Evolutionary conservation across 2,329 filamentous ascomycete species (phyloP), one percentile per base, ranked within the genome.

Genomic region (Mycogone perniciosa): DNA sequence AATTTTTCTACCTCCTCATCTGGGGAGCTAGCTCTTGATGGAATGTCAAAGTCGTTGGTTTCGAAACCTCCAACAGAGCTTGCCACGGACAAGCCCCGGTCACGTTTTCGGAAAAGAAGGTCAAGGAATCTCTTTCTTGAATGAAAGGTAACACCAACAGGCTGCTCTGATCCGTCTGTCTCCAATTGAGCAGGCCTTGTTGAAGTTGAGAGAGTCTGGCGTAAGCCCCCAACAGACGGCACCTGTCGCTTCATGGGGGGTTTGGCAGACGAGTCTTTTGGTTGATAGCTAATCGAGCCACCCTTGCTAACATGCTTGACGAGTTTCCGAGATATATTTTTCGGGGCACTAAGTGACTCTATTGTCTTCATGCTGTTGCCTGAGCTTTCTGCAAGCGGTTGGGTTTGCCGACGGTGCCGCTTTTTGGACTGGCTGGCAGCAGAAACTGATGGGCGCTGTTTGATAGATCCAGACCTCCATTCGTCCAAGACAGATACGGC

Each of bases 121-220:
- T 85, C 82, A 6, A 85, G 66, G 7, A 70, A 65, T 55, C 68
- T 76, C 60, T 84, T 85, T 27, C 69, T 73, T 4, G 68, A 66
- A 46, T 72, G 67, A 54, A 85, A 82, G 7, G 65, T 67, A 41
- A 67, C 61, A 6, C 63, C 63, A 26, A 58, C 62, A 8, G 62
- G 60, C 38, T 64, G 65, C 31, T 67, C 63, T 2, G 60, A 52
- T 33, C 72, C 70, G 7, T 71, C 67, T 31, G 68, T 71, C 59
- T 85, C 81, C 7, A 85, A 66, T 55, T 82, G 80, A 5, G 81
- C 81, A 20, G 77, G 78, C 47, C 79, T 50, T 38, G n/a, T 9
- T 13, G 41, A 4, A 20, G 6, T 7, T 6, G 10, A 29, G 10
- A 29, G 20, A 4, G 41, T n/a, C 9, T 3, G 20, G 20, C 27